Evolutionary conservation across 1,284 basidiomycete species (phyloP).

Genomic region (Puccinia polysora): DNA sequence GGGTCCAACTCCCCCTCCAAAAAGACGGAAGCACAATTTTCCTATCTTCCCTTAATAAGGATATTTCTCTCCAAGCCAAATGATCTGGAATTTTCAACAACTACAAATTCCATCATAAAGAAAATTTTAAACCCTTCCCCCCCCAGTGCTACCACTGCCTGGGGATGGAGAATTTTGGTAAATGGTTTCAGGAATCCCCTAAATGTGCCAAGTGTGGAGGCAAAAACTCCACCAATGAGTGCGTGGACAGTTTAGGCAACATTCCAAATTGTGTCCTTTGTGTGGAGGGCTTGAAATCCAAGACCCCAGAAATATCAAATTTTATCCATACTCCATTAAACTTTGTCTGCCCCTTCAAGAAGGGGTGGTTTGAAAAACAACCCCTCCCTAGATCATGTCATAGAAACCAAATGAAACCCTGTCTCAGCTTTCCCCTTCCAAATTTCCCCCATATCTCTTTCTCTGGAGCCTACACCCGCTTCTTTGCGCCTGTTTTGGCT

Average conservation of each 20-base stretch:
- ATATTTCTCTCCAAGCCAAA: neutral
- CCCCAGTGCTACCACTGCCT: conserved; percentile 17
- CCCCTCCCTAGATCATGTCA: neutral
- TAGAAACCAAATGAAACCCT: neutral
- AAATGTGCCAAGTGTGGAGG: conserved; percentile 13
- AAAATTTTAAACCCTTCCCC: neutral
- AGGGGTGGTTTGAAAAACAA: neutral
- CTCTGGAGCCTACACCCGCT: neutral
- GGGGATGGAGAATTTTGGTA: neutral
- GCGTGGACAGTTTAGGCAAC: neutral
- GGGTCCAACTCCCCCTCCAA: neutral
- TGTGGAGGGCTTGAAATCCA: neutral
- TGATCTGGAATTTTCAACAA: conserved; percentile 1
- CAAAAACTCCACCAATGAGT: neutral
- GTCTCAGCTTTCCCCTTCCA: neutral
- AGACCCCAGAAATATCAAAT: neutral
- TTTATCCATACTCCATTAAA: neutral
- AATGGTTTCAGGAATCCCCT: neutral
- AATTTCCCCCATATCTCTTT: too few relatives aligned
- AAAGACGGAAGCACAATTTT: neutral
- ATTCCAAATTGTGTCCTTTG: neutral
- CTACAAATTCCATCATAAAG: neutral
- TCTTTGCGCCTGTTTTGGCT: neutral
- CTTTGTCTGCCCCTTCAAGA: neutral
- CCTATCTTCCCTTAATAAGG: conserved; percentile 1